Conservation (phyloP, 1,284 basidiomycete genomes). For the Neonothopanus nambi region DNA sequence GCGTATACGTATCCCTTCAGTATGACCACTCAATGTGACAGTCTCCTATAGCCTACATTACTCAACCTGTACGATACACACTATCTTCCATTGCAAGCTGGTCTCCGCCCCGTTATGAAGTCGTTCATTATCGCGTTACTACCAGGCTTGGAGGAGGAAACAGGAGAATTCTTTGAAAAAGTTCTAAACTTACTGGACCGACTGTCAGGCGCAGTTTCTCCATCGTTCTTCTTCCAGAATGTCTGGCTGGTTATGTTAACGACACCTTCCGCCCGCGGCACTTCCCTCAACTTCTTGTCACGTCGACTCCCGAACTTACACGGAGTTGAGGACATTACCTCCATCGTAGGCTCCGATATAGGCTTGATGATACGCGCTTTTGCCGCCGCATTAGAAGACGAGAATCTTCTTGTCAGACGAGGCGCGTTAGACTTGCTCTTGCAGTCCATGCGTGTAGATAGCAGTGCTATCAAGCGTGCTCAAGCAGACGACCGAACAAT, state of each 20-base stretch:
- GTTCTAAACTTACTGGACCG: slow-evolving; percentile 83
- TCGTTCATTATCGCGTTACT: slow-evolving; percentile 92
- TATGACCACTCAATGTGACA: background rate
- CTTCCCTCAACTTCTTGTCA: slow-evolving; percentile 86
- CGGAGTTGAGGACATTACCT: slow-evolving; percentile 72
- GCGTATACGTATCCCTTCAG: slow-evolving; percentile 17
- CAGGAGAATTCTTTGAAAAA: slow-evolving; percentile 95
- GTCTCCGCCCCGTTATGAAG: slow-evolving; percentile 88
- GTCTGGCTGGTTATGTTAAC: slow-evolving; percentile 94
- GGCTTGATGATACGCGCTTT: slow-evolving; percentile 94
- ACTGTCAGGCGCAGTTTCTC: slow-evolving; percentile 80
- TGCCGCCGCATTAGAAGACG: slow-evolving; percentile 85
- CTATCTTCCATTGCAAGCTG: slow-evolving; percentile 84
- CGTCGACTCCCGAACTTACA: slow-evolving; percentile 74
- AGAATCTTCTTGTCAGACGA: slow-evolving; percentile 85
- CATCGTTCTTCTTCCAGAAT: slow-evolving; percentile 92
- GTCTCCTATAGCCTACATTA: slow-evolving; percentile 64
- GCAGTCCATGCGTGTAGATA: slow-evolving; percentile 74
- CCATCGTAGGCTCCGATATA: slow-evolving; percentile 81
- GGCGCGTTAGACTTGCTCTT: slow-evolving; percentile 81
- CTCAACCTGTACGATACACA: slow-evolving; percentile 87
- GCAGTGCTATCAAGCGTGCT: slow-evolving; percentile 65
- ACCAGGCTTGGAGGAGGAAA: slow-evolving; percentile 94
- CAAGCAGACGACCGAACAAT: slow-evolving; percentile 69
- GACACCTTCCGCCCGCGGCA: slow-evolving; percentile 82